Base-by-base conservation (phyloP, 306 rosid genomes). In the Quercus gilva region DNA sequence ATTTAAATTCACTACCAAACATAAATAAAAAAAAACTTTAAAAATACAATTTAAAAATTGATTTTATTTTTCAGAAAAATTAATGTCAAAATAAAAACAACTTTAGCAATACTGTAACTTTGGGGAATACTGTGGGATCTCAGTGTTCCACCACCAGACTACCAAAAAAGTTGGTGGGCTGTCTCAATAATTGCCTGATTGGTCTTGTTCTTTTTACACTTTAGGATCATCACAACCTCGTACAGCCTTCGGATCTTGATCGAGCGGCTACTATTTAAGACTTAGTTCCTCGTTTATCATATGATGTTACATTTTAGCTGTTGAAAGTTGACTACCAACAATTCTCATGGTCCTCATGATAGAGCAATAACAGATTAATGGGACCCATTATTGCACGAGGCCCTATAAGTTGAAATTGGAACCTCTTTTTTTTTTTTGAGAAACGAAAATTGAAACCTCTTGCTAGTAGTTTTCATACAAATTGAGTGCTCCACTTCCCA, bases 261-360 rank as follows among this genome's bases (percentile, higher is more conserved):
- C 72, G 0, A 2, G 73, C 84, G 79, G 80, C 52, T 20, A 21
- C 1, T 41, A 69, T 18, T 37, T 37, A 17, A 49, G 55, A 20
- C 70, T 15, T 19, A 9, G 21, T 3, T 0, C 43, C 70, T 29
- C 70, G 70, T 64, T 15, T 28, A 1, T 29, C 13, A 14, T 29
- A 5, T 26, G 41, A 19, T 5, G 53, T 31, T 41, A 18, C 31
- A 51, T 41, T 7, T n/a, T 2, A 7, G 4, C 52, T 77, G 82
- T 78, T 60, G 17, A 64, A 37, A 83, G 89, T 86, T 86, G 87
- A 87, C 83, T 49, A 49, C 15, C 1, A 1, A 1, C 15, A 49
- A 13, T 73, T 73, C 15, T 3, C 2, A 1, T 1, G 0, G 2
- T 29, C 28, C 21, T 10, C 1, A 28, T 1, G 31, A 31, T 13